These are phyloP conservation scores for Penicillium samsonianum DNA, from an alignment of 495 filamentous ascomycete genomes.

Conservation along the genomic window DNA sequence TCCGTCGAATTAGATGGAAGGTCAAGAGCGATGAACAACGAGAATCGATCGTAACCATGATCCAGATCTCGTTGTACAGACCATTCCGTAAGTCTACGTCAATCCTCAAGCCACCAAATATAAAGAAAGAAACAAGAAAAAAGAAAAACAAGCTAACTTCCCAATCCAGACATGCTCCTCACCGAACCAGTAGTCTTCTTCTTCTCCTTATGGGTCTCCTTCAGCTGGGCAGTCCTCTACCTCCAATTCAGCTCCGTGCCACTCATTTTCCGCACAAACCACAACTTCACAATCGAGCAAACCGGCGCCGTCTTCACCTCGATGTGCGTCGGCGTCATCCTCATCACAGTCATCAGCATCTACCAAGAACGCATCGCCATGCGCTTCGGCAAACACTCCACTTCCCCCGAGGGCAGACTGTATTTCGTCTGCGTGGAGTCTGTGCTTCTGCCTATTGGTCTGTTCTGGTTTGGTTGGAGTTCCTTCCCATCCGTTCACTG, in stretches of 20 bases:
- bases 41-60: conserved; percentile 66
- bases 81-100: conserved; percentile 63
- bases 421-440: conserved; percentile 81
- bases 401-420: conserved; percentile 74
- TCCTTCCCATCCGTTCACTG: conserved; percentile 67
- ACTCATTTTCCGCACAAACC: conserved; percentile 69
- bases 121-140: background rate
- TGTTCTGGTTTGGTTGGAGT: conserved; percentile 85
- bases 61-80: conserved; percentile 69
- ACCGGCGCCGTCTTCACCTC: conserved; percentile 72
- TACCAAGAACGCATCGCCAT: conserved; percentile 63
- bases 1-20: conserved; percentile 76
- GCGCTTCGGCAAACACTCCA: conserved; percentile 43
- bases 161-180: conserved; percentile 63
- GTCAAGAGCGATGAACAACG: conserved; percentile 83
- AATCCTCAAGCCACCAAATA: background rate
- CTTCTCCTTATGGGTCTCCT: conserved; percentile 89
- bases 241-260: conserved; percentile 79
- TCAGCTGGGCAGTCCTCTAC: conserved; percentile 89
- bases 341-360: conserved; percentile 74
- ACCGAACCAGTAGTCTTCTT: conserved; percentile 95
- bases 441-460: conserved; percentile 67
- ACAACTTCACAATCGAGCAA: conserved; percentile 69
- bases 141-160: conserved; percentile 1
- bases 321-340: conserved; percentile 64